These are phyloP conservation scores for Pisolithus sp. DNA, from an alignment of 768 basidiomycete genomes.

Conservation along the genomic window DNA sequence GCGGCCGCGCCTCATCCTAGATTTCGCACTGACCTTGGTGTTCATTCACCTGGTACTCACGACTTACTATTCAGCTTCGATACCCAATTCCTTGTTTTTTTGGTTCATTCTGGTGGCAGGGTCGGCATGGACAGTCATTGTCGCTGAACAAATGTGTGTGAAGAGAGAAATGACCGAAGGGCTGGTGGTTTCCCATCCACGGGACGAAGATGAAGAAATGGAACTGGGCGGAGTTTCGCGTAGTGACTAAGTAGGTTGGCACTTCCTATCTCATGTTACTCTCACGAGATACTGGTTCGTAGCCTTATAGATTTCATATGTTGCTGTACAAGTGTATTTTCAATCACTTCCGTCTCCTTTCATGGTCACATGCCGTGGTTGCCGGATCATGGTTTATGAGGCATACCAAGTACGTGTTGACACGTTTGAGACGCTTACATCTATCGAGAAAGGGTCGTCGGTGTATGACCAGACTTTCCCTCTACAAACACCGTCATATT, in stretches of 20 bases:
- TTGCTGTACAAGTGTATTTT: background rate
- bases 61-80: conserved; percentile 61
- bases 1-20: conserved; percentile 88
- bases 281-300: background rate
- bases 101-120: conserved; percentile 77
- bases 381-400: too few relatives aligned
- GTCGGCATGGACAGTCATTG: conserved; percentile 65
- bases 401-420: too few relatives aligned
- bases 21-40: conserved; percentile 85
- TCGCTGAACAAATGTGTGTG: conserved; percentile 90
- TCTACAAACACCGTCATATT: too few relatives aligned
- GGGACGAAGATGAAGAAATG: conserved; percentile 46
- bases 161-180: conserved; percentile 87
- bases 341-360: too few relatives aligned
- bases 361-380: too few relatives aligned
- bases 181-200: conserved; percentile 43
- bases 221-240: conserved; percentile 46
- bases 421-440: too few relatives aligned
- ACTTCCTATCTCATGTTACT: conserved; percentile 5
- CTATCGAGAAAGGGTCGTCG: too few relatives aligned
- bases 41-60: conserved; percentile 93
- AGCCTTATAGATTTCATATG: background rate
- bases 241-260: conserved; percentile 52
- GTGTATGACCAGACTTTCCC: too few relatives aligned
- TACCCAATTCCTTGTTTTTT: conserved; percentile 89